Conservation (phyloP, 352 stramenopile genomes). For the Globisporangium paddicum region DNA sequence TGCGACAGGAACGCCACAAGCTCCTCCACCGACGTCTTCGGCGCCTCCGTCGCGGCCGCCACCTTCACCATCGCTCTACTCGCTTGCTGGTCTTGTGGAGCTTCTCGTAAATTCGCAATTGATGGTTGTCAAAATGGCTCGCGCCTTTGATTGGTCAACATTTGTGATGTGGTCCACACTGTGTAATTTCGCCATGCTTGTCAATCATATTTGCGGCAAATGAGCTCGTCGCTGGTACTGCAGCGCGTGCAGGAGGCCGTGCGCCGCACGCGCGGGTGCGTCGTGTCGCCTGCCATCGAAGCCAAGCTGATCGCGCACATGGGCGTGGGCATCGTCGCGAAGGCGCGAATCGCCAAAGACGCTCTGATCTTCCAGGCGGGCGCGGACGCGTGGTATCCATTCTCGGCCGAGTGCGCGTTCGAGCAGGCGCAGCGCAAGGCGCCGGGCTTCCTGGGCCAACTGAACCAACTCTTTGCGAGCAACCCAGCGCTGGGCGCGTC, state of each 20-base stretch:
- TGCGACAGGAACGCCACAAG: constrained; percentile 80
- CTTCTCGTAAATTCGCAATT: constrained; percentile 6
- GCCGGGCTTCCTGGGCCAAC: constrained; percentile 52
- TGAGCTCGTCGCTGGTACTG: constrained; percentile 19
- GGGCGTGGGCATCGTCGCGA: constrained; percentile 61
- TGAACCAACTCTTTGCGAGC: constrained; percentile 41
- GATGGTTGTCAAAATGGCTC: constrained; percentile 10
- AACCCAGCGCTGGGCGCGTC: constrained; percentile 24
- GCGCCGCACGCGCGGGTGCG: constrained; percentile 40
- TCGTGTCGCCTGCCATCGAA: constrained; percentile 52
- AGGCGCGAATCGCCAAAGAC: constrained; percentile 47
- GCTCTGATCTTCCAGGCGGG: constrained; percentile 58
- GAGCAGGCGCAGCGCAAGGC: constrained; percentile 56
- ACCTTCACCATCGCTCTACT: constrained; percentile 33
- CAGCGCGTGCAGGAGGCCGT: constrained; percentile 49
- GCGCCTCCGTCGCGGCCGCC: constrained; percentile 30
- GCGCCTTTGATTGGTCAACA: constrained; percentile 2
- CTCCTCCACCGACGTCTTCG: constrained; percentile 76
- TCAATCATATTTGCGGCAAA: no score
- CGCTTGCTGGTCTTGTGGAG: background rate
- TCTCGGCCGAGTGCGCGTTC: constrained; percentile 69
- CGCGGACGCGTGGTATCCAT: constrained; percentile 55
- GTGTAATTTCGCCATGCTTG: background rate
- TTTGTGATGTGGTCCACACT: background rate
- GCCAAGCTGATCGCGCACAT: constrained; percentile 42